These are phyloP conservation scores for Thielaviopsis euricoi DNA, from an alignment of 2,329 filamentous ascomycete genomes.

Conservation along the genomic window DNA sequence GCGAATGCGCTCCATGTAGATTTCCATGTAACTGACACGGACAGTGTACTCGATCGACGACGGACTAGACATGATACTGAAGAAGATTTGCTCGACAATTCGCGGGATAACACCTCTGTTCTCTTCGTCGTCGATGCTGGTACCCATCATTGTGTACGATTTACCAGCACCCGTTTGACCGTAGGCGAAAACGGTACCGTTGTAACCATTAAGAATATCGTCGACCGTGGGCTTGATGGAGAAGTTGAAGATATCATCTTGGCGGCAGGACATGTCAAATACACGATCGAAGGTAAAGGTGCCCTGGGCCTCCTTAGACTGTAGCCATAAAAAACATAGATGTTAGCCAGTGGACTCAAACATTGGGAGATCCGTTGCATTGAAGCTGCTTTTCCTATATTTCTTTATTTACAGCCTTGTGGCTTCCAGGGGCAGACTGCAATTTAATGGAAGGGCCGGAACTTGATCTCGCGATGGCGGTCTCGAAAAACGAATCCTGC, in stretches of 20 bases:
- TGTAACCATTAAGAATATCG: conserved; percentile 97
- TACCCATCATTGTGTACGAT: conserved; percentile 78
- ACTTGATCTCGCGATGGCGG: too few relatives aligned
- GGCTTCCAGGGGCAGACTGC: background rate
- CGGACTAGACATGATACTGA: conserved; percentile 80
- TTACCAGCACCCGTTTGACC: conserved; percentile 97
- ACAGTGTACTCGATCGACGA: conserved; percentile 98
- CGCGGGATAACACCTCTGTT: conserved; percentile 90
- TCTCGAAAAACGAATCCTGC: background rate
- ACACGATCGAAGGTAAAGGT: conserved; percentile 95
- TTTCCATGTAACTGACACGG: conserved; percentile 97
- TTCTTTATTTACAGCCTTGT: background rate
- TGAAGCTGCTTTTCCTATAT: background rate
- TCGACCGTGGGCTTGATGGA: conserved; percentile 92
- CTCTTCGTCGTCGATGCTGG: conserved; percentile 78
- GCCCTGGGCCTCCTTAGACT: conserved; percentile 71
- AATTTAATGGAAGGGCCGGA: too few relatives aligned
- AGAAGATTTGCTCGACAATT: conserved; percentile 95
- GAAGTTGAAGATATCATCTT: conserved; percentile 93
- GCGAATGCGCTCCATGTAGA: conserved; percentile 97
- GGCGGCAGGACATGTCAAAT: conserved; percentile 83
- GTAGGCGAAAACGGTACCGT: conserved; percentile 96
- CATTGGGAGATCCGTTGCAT: background rate
- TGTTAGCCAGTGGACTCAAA: background rate
- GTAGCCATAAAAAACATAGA: conserved; percentile 7